Conservation (phyloP, 345 rosid species). For the Eucalyptus curtisii region DNA sequence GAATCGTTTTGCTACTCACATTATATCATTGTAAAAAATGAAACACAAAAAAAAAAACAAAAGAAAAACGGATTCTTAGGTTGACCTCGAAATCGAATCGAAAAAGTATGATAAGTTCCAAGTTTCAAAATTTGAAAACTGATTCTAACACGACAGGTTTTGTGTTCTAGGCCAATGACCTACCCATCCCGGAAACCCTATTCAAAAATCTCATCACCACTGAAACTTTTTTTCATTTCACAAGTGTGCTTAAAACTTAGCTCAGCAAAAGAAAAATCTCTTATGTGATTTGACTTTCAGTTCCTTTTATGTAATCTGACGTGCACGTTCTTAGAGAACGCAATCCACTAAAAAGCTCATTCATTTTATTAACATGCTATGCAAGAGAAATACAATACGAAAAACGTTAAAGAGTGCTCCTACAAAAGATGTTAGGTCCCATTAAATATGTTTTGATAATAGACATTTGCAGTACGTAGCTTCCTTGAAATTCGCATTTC, state of each 20-base stretch:
- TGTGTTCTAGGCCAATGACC: no score
- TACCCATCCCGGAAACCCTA: no score
- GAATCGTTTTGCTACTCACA: fast-evolving
- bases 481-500: background rate
- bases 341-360: background rate
- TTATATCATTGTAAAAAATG: no score
- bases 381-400: background rate
- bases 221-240: no score
- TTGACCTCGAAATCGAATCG: fast-evolving
- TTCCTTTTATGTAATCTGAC: background rate
- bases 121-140: no score
- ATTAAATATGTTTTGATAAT: no score
- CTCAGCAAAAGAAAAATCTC: background rate
- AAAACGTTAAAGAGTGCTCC: background rate
- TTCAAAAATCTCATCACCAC: background rate
- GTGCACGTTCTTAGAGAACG: background rate
- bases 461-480: background rate
- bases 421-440: background rate
- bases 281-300: background rate
- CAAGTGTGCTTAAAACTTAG: background rate
- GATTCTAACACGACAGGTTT: no score
- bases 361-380: background rate
- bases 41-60: no score
- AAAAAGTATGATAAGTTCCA: background rate
- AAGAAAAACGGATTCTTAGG: background rate